Base-by-base conservation (phyloP, 2,329 filamentous ascomycete genomes). In the Coniochaeta sp. region DNA sequence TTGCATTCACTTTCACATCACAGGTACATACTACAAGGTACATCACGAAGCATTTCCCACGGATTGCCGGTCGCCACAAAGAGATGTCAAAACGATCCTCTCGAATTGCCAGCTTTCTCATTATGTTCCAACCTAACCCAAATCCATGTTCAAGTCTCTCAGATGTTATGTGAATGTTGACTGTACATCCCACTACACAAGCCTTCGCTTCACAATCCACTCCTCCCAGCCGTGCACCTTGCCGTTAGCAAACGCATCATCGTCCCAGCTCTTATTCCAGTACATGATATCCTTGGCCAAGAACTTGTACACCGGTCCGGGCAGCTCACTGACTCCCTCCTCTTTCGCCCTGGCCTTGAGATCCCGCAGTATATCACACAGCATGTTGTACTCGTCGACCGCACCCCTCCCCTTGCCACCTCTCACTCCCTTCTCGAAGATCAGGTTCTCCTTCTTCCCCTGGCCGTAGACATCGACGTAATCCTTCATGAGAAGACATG, bases 221-320 rank as follows among this genome's bases (percentile, higher is more conserved):
- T 55, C 42, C 24, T 59, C 58, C 58, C 58, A 59, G 14, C 58
- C 58, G n/a, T 59, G 58, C 10, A 59, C 58, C 34, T 42, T 59
- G 30, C 26, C 47, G 16, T 47, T 47, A 6, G 22, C 58, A 32
- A 59, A 59, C 2, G 58, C 58, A 59, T 59, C 58, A 9, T 59
- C 44, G 9, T 34, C 44, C 44, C 42, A 59, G n/a, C 22, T 28
- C 22, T 59, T 28, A 59, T 59, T 59, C 58, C 58, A 55, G n/a
- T 42, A 14, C 58, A 59, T 55, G 28, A 59, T 59, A 34, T 59
- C 58, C 19, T 55, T 59, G 3, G 58, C 58, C 36, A 59, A 19
- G 34, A 59, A 59, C 36, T 59, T 59, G 44, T 55, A 59, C 42
- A 59, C 58, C 30, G 58, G 58, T 2, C 58, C 58, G 3, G 58